Evolutionary conservation across 805 yeast genomes (phyloP), one percentile per base, ranked within the genome.

Genomic region (Ogataea henricii): DNA sequence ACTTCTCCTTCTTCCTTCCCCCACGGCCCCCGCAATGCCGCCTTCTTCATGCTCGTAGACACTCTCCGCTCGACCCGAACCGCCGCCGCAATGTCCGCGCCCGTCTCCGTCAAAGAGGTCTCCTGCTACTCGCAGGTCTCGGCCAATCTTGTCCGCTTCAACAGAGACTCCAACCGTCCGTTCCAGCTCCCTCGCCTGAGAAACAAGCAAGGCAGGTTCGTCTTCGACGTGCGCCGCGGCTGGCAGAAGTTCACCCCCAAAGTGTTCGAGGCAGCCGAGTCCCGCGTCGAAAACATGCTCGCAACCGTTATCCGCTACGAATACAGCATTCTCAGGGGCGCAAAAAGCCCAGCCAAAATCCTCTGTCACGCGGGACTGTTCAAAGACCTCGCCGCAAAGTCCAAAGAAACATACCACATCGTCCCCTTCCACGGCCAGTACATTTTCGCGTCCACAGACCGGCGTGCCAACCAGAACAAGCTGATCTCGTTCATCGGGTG

Each of bases 311-410:
- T 30, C 18, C 22, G 18, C 4, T 44, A 44, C 43, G 47, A 44
- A 23, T 10, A 22, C 32, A 23, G 20, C 21, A 10, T 33, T 5
- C 22, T 29, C 5, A 16, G 10, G 12, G 30, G 23, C 13, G 21
- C 14, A 30, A 35, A 36, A 7, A 13, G 32, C 23, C 16, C 17
- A 2, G 41, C 40, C 7, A 33, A 9, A 13, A 43, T 49, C 13
- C 37, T 49, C 14, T 42, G 46, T 17, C 53, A 42, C 26, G 25
- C 38, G 18, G 49, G 53, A 7, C 32, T 49, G n/a, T 46, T 43
- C 16, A 43, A 18, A 33, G 53, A 49, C 22, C 25, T 49, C 13
- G 30, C 43, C 10, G 10, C 34, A 3, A 25, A 14, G 6, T 17
- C 20, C 26, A 22, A 23, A 17, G 47, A 42, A 17, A 17, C 14